Evolutionary conservation across 495 filamentous ascomycete genomes (phyloP), one percentile per base, ranked within the genome.

Genomic region (Hypoxylon fuscum): DNA sequence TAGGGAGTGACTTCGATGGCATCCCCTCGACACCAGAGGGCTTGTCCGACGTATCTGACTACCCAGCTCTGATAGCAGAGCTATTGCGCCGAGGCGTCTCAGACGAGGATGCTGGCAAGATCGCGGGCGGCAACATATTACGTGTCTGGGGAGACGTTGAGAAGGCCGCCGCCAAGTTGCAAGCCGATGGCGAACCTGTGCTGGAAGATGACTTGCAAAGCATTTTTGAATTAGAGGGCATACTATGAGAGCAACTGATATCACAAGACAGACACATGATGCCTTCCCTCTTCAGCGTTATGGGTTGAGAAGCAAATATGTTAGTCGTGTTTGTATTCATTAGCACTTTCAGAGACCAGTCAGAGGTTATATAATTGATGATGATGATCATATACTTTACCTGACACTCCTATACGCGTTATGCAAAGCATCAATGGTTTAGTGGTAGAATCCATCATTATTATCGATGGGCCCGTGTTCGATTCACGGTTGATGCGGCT

Each of bases 11-110:
- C 72, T 93, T 87, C 64, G 90, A 92, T 59, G 90, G 90, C 20
- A 87, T 87, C 37, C 55, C 57, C 1, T 71, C 47, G 0, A 82
- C 82, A 0, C 89, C 89, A 1, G 66, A 72, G 58, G 89, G 89
- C 0, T 60, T 92, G 60, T 86, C 86, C 17, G 92, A 97, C 74
- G 93, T 97, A 22, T 87, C 86, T 45, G 91, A 89, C 70, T 96
- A 87, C 71, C 94, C 95, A 1, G 85, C 86, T 42, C 73, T 98
- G 50, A 84, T 97, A 5, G 87, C 82, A 5, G 90, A 93, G 73
- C 70, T 94, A 47, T 73, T 95, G 53, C 73, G 70, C 34, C 81
- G 85, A 15, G 91, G 89, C 1, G 76, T 93, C 18, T 87, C 81
- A 12, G 88, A 92, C 59, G 70, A 76, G 40, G 86, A 95, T 62